Evolutionary conservation across 2,329 filamentous ascomycete species (phyloP), one percentile per base, ranked within the genome.

Genomic region (Exophiala dermatitidis): DNA sequence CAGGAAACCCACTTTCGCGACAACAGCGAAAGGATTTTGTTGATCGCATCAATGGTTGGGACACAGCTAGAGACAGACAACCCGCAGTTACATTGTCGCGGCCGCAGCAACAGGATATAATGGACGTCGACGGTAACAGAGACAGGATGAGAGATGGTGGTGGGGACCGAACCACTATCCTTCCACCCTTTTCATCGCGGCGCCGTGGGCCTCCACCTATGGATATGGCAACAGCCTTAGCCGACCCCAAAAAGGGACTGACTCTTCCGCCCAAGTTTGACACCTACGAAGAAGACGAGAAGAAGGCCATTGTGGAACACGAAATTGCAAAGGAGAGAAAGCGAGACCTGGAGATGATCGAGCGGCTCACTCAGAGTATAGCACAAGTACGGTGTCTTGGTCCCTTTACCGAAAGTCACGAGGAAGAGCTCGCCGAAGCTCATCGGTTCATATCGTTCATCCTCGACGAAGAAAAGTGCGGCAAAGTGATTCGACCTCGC

Each of bases 321-420:
- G 60, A 62, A 37, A 57, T 40, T 3, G 48, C 52, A 10, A 61
- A 60, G 43, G 56, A 58, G 30, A 48, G 49, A 37, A 49, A 57
- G 41, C 37, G 52, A 49, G 59, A 62, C 38, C 46, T 62, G 2
- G 48, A 54, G 29, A 29, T 30, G 2, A 56, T 61, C n/a, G 37
- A 45, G n/a, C 41, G 48, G 5, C 43, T 52, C 5, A 52, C 52
- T 12, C 50, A 53, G 46, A 36, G 32, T 2, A 56, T 56, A 28
- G 57, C 57, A 4, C 47, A 46, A 8, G 33, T 60, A 29, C 50
- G 55, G 8, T 53, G 56, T 26, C 40, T 50, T 7, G 57, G 50
- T 3, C 19, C 12, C 12, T 53, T 58, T 9, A 47, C 31, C 9
- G 47, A 52, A 2, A 52, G 1, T 6, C 54, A 62, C n/a, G 32